phyloP scores from a whole-genome alignment of 2,329 filamentous ascomycete species.

The Phoma sp. region DNA sequence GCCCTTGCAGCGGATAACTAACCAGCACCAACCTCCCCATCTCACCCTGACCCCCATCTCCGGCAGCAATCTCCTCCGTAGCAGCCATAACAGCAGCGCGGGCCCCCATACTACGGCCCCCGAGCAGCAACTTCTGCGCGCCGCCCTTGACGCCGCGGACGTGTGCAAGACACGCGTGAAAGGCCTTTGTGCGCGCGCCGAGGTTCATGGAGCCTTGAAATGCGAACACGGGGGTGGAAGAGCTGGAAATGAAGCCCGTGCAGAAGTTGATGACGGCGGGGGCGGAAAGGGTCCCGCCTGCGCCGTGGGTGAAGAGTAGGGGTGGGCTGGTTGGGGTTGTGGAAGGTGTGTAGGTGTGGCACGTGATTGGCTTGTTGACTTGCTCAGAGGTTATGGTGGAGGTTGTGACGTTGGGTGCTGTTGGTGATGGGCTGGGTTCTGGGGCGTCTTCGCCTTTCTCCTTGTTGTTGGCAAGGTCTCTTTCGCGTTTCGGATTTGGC shows the following conservation, averaged over 20 bases:
- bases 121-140: constrained; percentile 28
- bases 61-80: neutral
- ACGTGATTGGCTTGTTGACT: constrained; percentile 30
- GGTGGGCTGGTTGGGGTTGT: neutral
- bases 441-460: neutral
- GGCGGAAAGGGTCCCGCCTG: constrained; percentile 50
- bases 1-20: constrained; percentile 51
- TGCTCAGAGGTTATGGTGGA: constrained; percentile 22
- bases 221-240: constrained; percentile 29
- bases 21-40: constrained; percentile 45
- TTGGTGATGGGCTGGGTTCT: neutral
- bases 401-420: neutral
- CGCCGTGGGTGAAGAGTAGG: constrained; percentile 56
- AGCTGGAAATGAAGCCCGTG: constrained; percentile 40
- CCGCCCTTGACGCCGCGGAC: neutral
- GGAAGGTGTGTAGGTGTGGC: constrained; percentile 22
- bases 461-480: neutral
- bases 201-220: constrained; percentile 54
- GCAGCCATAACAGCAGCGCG: constrained; percentile 51
- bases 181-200: constrained; percentile 45
- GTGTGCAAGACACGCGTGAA: constrained; percentile 42
- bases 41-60: neutral
- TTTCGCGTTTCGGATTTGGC: neutral
- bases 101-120: constrained; percentile 54
- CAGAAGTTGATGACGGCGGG: constrained; percentile 51